Conservation (phyloP, 306 rosid genomes). For the Trifolium dubium region DNA sequence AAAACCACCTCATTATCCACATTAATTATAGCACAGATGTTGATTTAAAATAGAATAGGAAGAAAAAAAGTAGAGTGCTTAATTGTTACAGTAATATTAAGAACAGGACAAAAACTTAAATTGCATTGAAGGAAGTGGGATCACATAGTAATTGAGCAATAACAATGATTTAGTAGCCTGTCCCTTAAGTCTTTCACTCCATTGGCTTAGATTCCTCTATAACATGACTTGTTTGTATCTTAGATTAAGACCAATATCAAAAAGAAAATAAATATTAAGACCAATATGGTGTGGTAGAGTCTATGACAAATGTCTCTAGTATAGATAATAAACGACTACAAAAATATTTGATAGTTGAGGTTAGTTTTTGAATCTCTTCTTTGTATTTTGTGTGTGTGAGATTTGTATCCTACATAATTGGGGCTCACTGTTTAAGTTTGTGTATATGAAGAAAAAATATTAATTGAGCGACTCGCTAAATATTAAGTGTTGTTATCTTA, state of each 20-base stretch:
- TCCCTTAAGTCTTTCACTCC: constrained; percentile 12
- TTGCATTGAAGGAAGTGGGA: constrained; percentile 63
- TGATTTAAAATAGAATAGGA: constrained; percentile 39
- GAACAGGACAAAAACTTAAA: constrained; percentile 52
- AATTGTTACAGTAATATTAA: constrained; percentile 41
- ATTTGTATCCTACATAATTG: neutral
- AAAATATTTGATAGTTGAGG: neutral
- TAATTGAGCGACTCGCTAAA: neutral
- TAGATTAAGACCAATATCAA: neutral
- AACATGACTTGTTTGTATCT: constrained; percentile 25
- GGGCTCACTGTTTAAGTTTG: neutral
- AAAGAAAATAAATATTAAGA: neutral
- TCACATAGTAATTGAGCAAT: constrained; percentile 53
- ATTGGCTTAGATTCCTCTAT: constrained; percentile 35
- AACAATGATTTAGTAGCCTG: constrained; percentile 37
- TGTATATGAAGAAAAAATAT: neutral
- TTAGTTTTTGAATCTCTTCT: no score
- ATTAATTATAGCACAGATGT: constrained; percentile 56
- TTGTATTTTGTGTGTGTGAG: neutral
- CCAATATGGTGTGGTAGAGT: constrained; percentile 2
- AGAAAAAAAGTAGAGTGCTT: constrained; percentile 15
- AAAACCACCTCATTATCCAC: constrained; percentile 52
- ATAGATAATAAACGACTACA: no score
- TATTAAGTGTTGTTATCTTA: neutral
- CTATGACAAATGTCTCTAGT: neutral